Evolutionary conservation across 1,284 basidiomycete genomes (phyloP).

Genomic region (Leccinum variabile): DNA sequence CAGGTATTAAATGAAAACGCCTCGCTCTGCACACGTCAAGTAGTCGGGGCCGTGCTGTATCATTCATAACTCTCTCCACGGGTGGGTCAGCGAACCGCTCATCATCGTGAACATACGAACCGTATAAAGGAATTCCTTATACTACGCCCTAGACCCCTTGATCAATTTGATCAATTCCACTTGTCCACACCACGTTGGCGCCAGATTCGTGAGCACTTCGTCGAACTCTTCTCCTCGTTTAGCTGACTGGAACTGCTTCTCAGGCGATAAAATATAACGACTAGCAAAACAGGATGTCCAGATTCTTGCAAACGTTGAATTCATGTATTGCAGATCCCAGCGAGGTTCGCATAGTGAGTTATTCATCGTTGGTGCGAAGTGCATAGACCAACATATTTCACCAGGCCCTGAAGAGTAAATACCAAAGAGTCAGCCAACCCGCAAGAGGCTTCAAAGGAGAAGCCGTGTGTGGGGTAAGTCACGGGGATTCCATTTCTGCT

Average conservation of each 20-base stretch:
- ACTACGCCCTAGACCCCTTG: slow-evolving; percentile 8
- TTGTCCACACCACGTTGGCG: not conserved
- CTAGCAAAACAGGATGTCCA: slow-evolving; percentile 10
- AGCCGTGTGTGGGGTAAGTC: slow-evolving; percentile 25
- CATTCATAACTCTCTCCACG: slow-evolving; percentile 12
- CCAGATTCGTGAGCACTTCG: slow-evolving; percentile 1
- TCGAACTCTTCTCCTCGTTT: not conserved
- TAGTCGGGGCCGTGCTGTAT: not conserved
- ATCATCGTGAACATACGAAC: not conserved
- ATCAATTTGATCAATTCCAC: slow-evolving; percentile 10
- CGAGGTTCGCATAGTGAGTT: slow-evolving; percentile 19
- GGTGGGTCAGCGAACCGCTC: slow-evolving; percentile 2
- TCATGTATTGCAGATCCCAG: slow-evolving; percentile 26
- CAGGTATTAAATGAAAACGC: slow-evolving; percentile 4
- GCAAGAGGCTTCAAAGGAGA: slow-evolving; percentile 20
- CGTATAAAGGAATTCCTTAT: not conserved
- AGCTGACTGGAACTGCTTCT: not conserved
- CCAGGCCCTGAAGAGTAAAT: slow-evolving; percentile 21
- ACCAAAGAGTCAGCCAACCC: slow-evolving; percentile 13
- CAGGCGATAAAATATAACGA: slow-evolving; percentile 10
- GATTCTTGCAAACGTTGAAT: slow-evolving; percentile 18
- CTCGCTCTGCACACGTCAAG: slow-evolving; percentile 1
- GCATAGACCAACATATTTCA: not conserved
- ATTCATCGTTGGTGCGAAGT: not conserved
- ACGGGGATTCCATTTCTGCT: not conserved